phyloP scores from a whole-genome alignment of 352 stramenopile species.

The Globisporangium perplexum region DNA sequence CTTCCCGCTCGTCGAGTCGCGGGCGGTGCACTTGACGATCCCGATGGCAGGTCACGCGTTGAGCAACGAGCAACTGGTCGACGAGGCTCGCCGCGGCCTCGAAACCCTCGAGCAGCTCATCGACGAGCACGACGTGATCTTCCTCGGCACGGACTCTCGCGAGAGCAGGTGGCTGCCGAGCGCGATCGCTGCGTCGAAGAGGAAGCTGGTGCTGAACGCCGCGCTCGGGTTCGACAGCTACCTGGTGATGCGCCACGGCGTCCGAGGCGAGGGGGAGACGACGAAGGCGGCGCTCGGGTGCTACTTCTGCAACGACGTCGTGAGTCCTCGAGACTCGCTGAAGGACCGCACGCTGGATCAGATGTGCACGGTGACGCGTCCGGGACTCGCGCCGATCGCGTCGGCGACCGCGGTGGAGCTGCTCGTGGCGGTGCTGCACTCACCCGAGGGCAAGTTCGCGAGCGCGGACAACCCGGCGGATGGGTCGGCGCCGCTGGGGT shows the following conservation, averaged over 20 bases:
- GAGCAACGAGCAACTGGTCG: conserved; percentile 45
- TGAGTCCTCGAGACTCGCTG: conserved; percentile 96
- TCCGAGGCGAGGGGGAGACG: conserved; percentile 14
- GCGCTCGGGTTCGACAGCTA: conserved; percentile 95
- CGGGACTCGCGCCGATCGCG: conserved; percentile 92
- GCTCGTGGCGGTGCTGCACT: conserved; percentile 94
- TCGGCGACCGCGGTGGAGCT: conserved; percentile 95
- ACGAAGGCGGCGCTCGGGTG: conserved; percentile 77
- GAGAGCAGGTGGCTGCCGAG: conserved; percentile 98
- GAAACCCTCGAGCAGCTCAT: conserved; percentile 89
- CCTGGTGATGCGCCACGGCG: conserved; percentile 97
- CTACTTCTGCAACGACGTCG: conserved; percentile 99
- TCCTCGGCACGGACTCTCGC: conserved; percentile 97
- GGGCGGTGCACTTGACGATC: conserved; percentile 92
- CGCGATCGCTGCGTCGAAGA: conserved; percentile 89
- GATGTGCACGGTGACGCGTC: conserved; percentile 99
- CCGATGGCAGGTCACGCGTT: conserved; percentile 97
- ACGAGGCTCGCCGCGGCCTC: conserved; percentile 66
- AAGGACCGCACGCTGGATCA: conserved; percentile 98
- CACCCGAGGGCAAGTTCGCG: conserved; percentile 71
- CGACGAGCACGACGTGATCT: conserved; percentile 93
- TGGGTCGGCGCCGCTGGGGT: conserved; percentile 53
- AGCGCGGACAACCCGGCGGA: conserved; percentile 54
- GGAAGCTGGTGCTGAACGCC: conserved; percentile 87
- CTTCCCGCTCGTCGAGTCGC: conserved; percentile 87